Evolutionary conservation across 148 eudicot genomes (phyloP), one percentile per base, ranked within the genome.

Genomic region (Camellia lanceoleosa): DNA sequence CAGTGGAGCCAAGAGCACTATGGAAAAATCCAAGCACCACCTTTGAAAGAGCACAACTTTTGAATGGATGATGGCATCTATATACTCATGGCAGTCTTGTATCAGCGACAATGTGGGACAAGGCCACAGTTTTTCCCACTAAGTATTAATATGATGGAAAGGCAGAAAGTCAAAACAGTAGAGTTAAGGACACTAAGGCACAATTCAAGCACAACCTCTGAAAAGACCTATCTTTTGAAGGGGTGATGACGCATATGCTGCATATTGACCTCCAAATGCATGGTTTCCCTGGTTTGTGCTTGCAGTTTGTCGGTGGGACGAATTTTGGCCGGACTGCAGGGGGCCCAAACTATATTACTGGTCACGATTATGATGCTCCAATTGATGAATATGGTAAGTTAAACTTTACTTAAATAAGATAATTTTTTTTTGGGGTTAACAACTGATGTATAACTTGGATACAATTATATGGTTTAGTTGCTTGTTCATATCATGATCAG

Each of bases 331-430:
- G 99, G 73, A 91, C 95, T 80, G 84, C 99, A 54, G 99, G 99
- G 56, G 99, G 99, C 68, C 99, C 99, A 78, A 89, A 89, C 79
- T 87, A 89, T 79, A 87, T 92, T 79, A 96, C 98, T 74, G 94
- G 99, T 79, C 94, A 96, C 80, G 99, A 94, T 67, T 96, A 96
- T 83, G 99, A 96, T 91, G 99, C 99, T 68, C 99, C 99, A 56
- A 78, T 96, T 76, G 98, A 96, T 87, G 99, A 96, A 91, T 96
- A 92, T 88, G 99, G 99, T 93, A 82, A 52, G 87, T 76, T 82
- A 9, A 74, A 56, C 6, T 72, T 18, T 76, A 59, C 30, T 64
- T 49, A 63, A 52, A 62, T 77, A 3, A 54, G 44, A 56, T 30
- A 69, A 54, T 68, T 49, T n/a, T n/a, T n/a, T n/a, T n/a, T n/a